Evolutionary conservation across 805 yeast genomes (phyloP), one percentile per base, ranked within the genome.

Genomic region (Myxozyma sirexii): DNA sequence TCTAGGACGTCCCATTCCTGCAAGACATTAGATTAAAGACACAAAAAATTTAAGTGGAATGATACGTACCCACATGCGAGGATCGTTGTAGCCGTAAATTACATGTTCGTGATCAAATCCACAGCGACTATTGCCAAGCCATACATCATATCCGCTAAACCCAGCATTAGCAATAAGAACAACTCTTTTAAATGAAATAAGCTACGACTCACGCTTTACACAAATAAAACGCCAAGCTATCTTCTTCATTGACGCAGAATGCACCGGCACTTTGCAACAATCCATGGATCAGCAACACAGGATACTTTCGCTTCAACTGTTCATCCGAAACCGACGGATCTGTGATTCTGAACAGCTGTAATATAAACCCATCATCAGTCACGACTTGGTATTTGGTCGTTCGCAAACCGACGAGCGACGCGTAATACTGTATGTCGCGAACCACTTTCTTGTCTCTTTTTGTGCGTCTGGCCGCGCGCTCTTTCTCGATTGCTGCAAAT

Each of bases 101-200:
- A 77, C 72, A 75, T 92, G 96, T 53, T 79, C 75, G 0, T 96
- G 88, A 41, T 81, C 77, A 70, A 92, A 88, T 4, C 97, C 96
- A 65, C 97, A 87, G 63, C 99, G 75, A 70, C 91, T 92, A 69
- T 91, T 90, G 0, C 97, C 97, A 56, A 91, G 71, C 97, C 97
- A 91, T 7, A 91, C 90, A 67, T 91, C 97, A 68, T 80, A 89
- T 0, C 94, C 92, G 26, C 77, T 62, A 46, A 3, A 19, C 26
- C 24, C 21, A 15, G 17, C 10, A 29, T 37, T n/a, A 46, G 26
- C 33, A 29, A 29, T 17, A 38, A 33, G 3, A 2, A 8, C 7
- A 31, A 31, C 7, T 31, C 12, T 31, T 31, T 31, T 31, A 31
- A 12, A 31, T 31, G 29, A 15, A 17, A 21, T 15, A 31, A 15